phyloP scores from a whole-genome alignment of 805 yeast species.

The Spathaspora girioi region DNA sequence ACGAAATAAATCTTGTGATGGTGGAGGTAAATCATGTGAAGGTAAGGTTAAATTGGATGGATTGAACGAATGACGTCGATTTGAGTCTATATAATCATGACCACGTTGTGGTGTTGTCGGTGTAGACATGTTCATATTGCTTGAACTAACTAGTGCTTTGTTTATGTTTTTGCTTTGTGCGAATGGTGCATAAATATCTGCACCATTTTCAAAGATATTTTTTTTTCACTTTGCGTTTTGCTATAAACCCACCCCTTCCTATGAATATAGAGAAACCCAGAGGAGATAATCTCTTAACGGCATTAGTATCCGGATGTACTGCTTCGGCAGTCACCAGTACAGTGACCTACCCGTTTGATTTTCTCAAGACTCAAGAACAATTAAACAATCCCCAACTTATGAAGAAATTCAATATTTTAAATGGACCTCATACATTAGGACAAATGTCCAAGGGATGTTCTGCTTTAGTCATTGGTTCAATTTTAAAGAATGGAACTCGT shows the following conservation, averaged over 20 bases:
- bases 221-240: too few species aligned
- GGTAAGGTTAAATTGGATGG: background rate
- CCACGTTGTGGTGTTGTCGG: background rate
- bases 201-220: too few species aligned
- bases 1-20: too few species aligned
- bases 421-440: slow-evolving; percentile 26
- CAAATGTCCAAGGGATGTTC: slow-evolving; percentile 59
- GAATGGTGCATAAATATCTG: too few species aligned
- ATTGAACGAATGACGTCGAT: background rate
- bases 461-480: slow-evolving; percentile 71
- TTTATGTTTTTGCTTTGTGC: too few species aligned
- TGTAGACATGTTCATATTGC: background rate
- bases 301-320: slow-evolving; percentile 55
- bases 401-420: slow-evolving; percentile 30
- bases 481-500: slow-evolving; percentile 69
- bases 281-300: slow-evolving; percentile 46
- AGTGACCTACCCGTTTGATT: slow-evolving; percentile 69
- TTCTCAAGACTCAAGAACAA: slow-evolving; percentile 61
- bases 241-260: too few species aligned
- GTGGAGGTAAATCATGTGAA: background rate
- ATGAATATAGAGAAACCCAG: background rate
- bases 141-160: background rate
- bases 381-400: slow-evolving; percentile 43
- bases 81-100: background rate
- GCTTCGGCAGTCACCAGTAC: slow-evolving; percentile 65